These are phyloP conservation scores for Geoglossum glabrum DNA, from an alignment of 495 filamentous ascomycete species.

Conservation along the genomic window DNA sequence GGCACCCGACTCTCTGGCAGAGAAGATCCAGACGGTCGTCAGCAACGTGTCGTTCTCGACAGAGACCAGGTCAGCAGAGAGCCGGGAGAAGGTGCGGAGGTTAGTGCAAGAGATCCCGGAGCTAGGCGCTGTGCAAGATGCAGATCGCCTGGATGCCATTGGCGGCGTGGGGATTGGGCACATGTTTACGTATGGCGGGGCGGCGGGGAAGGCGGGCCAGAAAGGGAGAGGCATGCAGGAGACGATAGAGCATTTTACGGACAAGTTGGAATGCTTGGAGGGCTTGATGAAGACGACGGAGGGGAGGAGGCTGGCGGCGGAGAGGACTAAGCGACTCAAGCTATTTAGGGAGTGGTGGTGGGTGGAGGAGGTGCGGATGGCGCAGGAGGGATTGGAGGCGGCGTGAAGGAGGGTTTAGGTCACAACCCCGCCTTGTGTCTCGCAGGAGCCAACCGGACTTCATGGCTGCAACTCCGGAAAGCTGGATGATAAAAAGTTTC, in stretches of 20 bases:
- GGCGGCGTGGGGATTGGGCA: slow-evolving; percentile 68
- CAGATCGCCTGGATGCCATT: slow-evolving; percentile 74
- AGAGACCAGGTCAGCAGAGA: slow-evolving; percentile 38
- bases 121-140: slow-evolving; percentile 73
- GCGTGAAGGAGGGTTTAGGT: too few species aligned
- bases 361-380: too few species aligned
- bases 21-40: slow-evolving; percentile 45
- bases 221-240: slow-evolving; percentile 33
- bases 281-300: slow-evolving; percentile 68
- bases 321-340: slow-evolving; percentile 40
- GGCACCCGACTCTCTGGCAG: slow-evolving; percentile 32
- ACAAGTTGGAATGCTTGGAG: slow-evolving; percentile 55
- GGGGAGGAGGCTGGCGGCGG: slow-evolving; percentile 43
- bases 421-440: too few species aligned
- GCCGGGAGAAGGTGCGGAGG: slow-evolving; percentile 22
- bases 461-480: too few species aligned
- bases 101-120: slow-evolving; percentile 45
- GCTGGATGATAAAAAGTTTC: too few species aligned
- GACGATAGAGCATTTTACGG: slow-evolving; percentile 54
- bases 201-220: slow-evolving; percentile 24
- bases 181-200: slow-evolving; percentile 57
- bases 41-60: slow-evolving; percentile 57
- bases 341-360: slow-evolving; percentile 53
- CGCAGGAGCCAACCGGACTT: too few species aligned
- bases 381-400: too few species aligned